Evolutionary conservation across 2,329 filamentous ascomycete species (phyloP).

Genomic region (Dendrostoma leiphaemia): DNA sequence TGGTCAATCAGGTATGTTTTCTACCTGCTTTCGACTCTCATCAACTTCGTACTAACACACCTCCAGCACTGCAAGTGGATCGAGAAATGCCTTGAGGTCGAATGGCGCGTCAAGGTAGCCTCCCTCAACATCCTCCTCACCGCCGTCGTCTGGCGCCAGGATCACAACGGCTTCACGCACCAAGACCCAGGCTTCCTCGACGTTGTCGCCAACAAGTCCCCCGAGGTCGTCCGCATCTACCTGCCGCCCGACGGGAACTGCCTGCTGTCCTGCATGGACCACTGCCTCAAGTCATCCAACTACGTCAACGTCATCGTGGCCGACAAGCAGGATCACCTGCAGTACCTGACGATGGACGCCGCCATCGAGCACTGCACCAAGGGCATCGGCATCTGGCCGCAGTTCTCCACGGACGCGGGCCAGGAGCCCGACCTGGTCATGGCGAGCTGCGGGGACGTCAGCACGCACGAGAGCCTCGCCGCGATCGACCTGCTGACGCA

Average conservation of each 20-base stretch:
- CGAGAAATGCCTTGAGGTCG: conserved; percentile 76
- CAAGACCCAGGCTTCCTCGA: conserved; percentile 80
- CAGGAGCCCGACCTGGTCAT: conserved; percentile 72
- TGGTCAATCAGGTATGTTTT: conserved; percentile 67
- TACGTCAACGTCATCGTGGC: conserved; percentile 81
- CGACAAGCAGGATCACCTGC: conserved; percentile 77
- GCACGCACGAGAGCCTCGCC: conserved; percentile 71
- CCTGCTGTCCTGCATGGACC: conserved; percentile 71
- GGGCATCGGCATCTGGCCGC: conserved; percentile 75
- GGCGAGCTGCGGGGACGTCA: conserved; percentile 72
- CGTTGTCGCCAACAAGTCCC: conserved; percentile 76
- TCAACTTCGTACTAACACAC: conserved; percentile 20
- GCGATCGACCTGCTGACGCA: conserved; percentile 72
- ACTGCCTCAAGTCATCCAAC: conserved; percentile 71
- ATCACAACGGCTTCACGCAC: conserved; percentile 82
- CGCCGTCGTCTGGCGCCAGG: conserved; percentile 77
- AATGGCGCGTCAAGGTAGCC: conserved; percentile 71
- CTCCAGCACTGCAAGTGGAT: conserved; percentile 77
- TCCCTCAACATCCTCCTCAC: conserved; percentile 80
- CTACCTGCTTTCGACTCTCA: background rate
- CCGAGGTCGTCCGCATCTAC: conserved; percentile 78
- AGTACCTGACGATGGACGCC: conserved; percentile 71
- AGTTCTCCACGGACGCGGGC: conserved; percentile 69
- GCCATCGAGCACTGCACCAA: conserved; percentile 76
- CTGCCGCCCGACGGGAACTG: conserved; percentile 79